Base-by-base conservation (phyloP, 2,329 filamentous ascomycete genomes). In the Keithomyces neogunnii region DNA sequence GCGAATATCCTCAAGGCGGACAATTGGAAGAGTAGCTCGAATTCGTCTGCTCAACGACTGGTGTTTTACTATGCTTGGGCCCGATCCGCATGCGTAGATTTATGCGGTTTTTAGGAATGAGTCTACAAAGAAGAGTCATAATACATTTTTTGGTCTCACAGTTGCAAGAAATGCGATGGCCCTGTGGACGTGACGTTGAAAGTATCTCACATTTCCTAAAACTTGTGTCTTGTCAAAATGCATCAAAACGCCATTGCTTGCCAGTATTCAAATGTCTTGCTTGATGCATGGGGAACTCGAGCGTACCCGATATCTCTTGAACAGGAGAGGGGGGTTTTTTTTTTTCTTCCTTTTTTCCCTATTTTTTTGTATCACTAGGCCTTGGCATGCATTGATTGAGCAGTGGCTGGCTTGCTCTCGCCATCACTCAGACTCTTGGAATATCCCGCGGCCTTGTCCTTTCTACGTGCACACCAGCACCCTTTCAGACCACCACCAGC, bases 401-500 rank as follows among this genome's bases (percentile, higher is more conserved):
- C 51, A 0, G 38, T 28, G 5, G 28, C 39, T 11, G 48, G 30
- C n/a, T 44, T 36, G 10, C 6, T 36, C 42, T 47, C 36, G 7
- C 26, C 40, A 28, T 49, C 47, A 32, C 13, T 26, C 30, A 42
- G 11, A 32, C 44, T 48, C 45, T 38, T 48, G 28, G 26, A 40
- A 29, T 10, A 28, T 32, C n/a, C 3, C 1, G 8, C 31, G 13
- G 29, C 13, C 47, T 45, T 29, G 1, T 45, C 33, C 6, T 31
- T 32, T 11, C 38, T 29, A 5, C 57, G 47, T 11, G 61, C 50
- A 51, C 59, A 59, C 60, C 62, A 63, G 9, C 62, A 19, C 1
- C 62, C 60, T 52, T 57, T 57, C 13, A 62, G 55, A 42, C 53
- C 60, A n/a, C 61, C 62, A 26, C 56, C 55, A 13, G 55, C 50